phyloP scores from a whole-genome alignment of 2,329 filamentous ascomycete genomes.

The Fusarium sp. region DNA sequence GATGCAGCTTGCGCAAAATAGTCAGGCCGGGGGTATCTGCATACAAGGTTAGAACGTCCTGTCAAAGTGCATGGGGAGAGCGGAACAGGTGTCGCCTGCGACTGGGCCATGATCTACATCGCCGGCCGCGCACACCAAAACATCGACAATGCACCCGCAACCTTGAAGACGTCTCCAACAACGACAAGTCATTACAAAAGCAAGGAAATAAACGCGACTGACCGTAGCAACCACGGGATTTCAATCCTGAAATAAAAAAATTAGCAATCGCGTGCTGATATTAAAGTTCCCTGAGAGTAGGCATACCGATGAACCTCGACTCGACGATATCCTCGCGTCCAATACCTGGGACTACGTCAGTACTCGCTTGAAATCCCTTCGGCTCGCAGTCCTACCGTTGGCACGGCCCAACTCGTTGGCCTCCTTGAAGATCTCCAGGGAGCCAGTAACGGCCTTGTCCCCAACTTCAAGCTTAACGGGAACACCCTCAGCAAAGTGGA shows the following conservation, averaged over 20 bases:
- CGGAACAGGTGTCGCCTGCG: slow-evolving; percentile 5
- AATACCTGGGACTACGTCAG: not conserved
- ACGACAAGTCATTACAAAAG: not conserved
- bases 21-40: slow-evolving; percentile 7
- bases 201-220: slow-evolving; percentile 1
- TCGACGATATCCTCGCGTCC: slow-evolving; percentile 4
- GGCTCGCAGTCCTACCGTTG: slow-evolving; percentile 7
- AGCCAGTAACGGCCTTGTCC: slow-evolving; percentile 56
- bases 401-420: not conserved
- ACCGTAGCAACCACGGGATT: slow-evolving; percentile 8
- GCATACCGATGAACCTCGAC: slow-evolving; percentile 4
- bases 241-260: slow-evolving; percentile 4
- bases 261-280: slow-evolving; percentile 3
- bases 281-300: slow-evolving; percentile 5
- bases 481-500: slow-evolving; percentile 75
- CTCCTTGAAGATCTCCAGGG: slow-evolving; percentile 69
- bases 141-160: slow-evolving; percentile 5
- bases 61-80: not conserved
- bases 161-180: not conserved
- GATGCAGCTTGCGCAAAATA: slow-evolving; percentile 8
- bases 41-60: slow-evolving; percentile 4
- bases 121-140: slow-evolving; percentile 1
- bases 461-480: slow-evolving; percentile 70
- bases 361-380: not conserved
- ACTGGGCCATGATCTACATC: not conserved